These are phyloP conservation scores for Aspergillus asperescens DNA, from an alignment of 495 filamentous ascomycete genomes.

Conservation along the genomic window DNA sequence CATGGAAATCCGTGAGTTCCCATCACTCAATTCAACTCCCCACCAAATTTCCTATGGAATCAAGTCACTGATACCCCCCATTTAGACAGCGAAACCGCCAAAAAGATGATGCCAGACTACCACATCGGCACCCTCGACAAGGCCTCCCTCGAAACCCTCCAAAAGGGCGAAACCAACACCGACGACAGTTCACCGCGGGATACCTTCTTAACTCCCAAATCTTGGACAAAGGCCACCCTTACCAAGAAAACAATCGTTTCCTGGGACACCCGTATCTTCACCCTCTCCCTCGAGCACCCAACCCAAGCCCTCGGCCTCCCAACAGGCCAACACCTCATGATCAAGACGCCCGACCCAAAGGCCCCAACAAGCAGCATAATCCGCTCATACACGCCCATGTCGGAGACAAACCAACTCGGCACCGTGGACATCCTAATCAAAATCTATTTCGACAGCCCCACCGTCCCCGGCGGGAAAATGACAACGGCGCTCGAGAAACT, in stretches of 20 bases:
- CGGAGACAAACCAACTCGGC: conserved; percentile 55
- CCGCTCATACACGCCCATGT: conserved; percentile 85
- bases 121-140: conserved; percentile 77
- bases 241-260: conserved; percentile 61
- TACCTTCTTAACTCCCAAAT: conserved; percentile 64
- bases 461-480: conserved; percentile 71
- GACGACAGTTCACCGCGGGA: conserved; percentile 39
- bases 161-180: conserved; percentile 19
- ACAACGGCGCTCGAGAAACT: conserved; percentile 72
- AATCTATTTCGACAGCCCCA: conserved; percentile 65
- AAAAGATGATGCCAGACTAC: conserved; percentile 83
- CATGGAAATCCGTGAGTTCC: conserved; percentile 76
- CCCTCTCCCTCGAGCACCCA: conserved; percentile 69
- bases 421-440: conserved; percentile 74
- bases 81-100: conserved; percentile 84
- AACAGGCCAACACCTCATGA: conserved; percentile 83
- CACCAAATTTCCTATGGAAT: not conserved
- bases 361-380: conserved; percentile 60
- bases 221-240: conserved; percentile 68
- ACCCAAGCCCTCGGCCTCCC: conserved; percentile 73
- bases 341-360: conserved; percentile 66
- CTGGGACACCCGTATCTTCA: conserved; percentile 78
- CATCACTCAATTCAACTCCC: not conserved
- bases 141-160: conserved; percentile 49
- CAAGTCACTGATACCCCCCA: no score